Base-by-base conservation (phyloP, 345 rosid genomes). In the Euphorbia tirucalli region DNA sequence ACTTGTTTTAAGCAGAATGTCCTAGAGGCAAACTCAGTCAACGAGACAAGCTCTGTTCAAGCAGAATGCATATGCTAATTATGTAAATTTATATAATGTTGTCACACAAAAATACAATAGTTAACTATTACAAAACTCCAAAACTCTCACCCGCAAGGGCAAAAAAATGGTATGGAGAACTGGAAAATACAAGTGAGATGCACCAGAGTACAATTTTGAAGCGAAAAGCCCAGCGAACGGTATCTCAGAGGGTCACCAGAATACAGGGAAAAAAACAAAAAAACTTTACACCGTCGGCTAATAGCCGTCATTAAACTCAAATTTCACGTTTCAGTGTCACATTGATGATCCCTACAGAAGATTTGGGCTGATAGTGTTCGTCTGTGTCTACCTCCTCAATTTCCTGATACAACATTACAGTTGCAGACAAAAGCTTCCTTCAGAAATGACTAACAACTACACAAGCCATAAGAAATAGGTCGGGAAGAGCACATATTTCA, bases 351-450 rank as follows among this genome's bases (percentile, higher is more conserved):
- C 78, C 85, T 57, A 90, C 75, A 5, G 82, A 72, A 59, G 95
- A 87, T 82, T 89, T 94, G 50, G 96, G 97, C 76, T 80, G 88
- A 74, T 82, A 92, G 72, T 84, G 93, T 76, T 90, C 97, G 78
- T 93, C 98, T 18, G 98, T 93, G 81, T 92, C 93, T 68, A 92
- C 92, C 86, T 93, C 98, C 74, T 93, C 98, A 18, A 91, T 93
- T 87, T 93, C 98, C 98, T 92, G 86, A 46, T 24, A 56, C 59
- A 21, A 50, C 66, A n/a, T n/a, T n/a, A n/a, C n/a, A n/a, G 48
- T 50, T 37, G 16, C 48, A 24, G 16, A 63, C n/a, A 65, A 49
- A 41, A 65, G 44, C 32, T 25, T 46, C 7, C 16, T 2, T 66
- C 41, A 76, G 54, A 69, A 62, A 61, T 32, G 57, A 67, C 35